A percentile compares a stretch with the other conserved stretches of the same genome.
phyloP scores from a whole-genome alignment of 2,329 filamentous ascomycete genomes.

The Dactylellina cionopaga region DNA sequence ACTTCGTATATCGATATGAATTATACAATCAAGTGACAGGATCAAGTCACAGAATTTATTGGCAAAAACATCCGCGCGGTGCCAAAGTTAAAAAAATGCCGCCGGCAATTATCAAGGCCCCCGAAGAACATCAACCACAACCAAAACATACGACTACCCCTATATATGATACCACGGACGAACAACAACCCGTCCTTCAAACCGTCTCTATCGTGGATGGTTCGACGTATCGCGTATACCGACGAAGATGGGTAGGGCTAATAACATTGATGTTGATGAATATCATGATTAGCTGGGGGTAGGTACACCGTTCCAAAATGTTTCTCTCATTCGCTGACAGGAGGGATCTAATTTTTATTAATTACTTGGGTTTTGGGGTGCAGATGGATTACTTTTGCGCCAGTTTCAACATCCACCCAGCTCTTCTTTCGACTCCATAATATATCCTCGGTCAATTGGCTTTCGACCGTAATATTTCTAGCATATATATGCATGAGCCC shows the following conservation, averaged over 20 bases:
- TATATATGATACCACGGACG: background rate
- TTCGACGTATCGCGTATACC: slow-evolving; percentile 72
- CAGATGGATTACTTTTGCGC: slow-evolving; percentile 86
- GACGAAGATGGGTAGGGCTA: slow-evolving; percentile 87
- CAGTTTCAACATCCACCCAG: slow-evolving; percentile 78
- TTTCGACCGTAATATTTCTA: slow-evolving; percentile 87
- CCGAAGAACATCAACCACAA: background rate
- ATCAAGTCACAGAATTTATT: no score
- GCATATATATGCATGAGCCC: slow-evolving; percentile 80
- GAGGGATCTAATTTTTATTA: background rate
- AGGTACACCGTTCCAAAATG: background rate
- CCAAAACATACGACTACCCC: slow-evolving; percentile 4
- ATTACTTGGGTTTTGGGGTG: background rate
- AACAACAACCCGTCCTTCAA: slow-evolving; percentile 2
- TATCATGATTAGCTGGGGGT: slow-evolving; percentile 91
- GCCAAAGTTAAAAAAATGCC: background rate
- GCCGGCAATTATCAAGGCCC: background rate
- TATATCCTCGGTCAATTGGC: slow-evolving; percentile 87
- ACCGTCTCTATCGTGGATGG: background rate
- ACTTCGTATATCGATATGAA: no score
- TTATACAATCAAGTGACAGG: no score
- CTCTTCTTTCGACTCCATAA: slow-evolving; percentile 75
- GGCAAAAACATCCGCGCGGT: background rate
- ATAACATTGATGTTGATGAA: slow-evolving; percentile 86
- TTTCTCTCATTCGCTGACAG: background rate